Conservation (phyloP, 495 filamentous ascomycete genomes). For the Pseudomonodictys pantanalensis region DNA sequence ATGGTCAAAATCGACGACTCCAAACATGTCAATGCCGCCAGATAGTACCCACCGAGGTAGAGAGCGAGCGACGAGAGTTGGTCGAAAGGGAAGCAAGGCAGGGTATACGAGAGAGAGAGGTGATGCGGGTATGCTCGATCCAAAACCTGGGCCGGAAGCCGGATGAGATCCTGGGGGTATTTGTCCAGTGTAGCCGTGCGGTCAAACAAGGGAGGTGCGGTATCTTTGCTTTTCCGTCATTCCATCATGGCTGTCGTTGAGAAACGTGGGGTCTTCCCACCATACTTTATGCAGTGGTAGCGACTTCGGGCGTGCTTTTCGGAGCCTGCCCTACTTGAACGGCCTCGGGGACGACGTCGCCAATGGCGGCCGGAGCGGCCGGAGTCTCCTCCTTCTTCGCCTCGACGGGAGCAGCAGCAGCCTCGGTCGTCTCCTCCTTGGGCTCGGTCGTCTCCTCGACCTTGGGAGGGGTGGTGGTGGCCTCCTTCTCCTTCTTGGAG, state of each 20-base stretch:
- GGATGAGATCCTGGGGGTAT: slow-evolving; percentile 22
- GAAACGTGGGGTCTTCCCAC: slow-evolving; percentile 32
- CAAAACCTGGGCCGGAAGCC: slow-evolving; percentile 28
- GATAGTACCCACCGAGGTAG: slow-evolving; percentile 15
- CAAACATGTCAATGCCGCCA: slow-evolving; percentile 24
- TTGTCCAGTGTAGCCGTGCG: slow-evolving; percentile 27
- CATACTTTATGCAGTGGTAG: slow-evolving; percentile 46
- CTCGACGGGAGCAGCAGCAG: slow-evolving; percentile 23
- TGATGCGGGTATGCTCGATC: slow-evolving; percentile 18
- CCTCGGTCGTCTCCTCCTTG: slow-evolving; percentile 24
- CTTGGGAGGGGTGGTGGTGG: slow-evolving; percentile 39
- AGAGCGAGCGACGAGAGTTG: slow-evolving; percentile 31
- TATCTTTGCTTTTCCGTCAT: slow-evolving; percentile 37
- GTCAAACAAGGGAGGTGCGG: slow-evolving; percentile 34
- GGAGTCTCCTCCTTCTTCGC: slow-evolving; percentile 9
- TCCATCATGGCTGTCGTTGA: slow-evolving; percentile 35
- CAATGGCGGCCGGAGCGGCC: slow-evolving; percentile 29
- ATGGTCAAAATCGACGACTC: slow-evolving; percentile 15
- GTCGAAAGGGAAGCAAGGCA: slow-evolving; percentile 7
- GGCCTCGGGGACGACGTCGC: slow-evolving; percentile 43
- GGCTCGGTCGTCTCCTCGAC: slow-evolving; percentile 40
- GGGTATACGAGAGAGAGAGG: slow-evolving; percentile 18
- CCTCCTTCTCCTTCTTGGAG: slow-evolving; percentile 42
- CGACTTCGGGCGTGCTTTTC: slow-evolving; percentile 38
- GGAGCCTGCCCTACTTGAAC: slow-evolving; percentile 40